phyloP scores from a whole-genome alignment of 2,329 filamentous ascomycete genomes.

The Stagonosporopsis vannaccii region DNA sequence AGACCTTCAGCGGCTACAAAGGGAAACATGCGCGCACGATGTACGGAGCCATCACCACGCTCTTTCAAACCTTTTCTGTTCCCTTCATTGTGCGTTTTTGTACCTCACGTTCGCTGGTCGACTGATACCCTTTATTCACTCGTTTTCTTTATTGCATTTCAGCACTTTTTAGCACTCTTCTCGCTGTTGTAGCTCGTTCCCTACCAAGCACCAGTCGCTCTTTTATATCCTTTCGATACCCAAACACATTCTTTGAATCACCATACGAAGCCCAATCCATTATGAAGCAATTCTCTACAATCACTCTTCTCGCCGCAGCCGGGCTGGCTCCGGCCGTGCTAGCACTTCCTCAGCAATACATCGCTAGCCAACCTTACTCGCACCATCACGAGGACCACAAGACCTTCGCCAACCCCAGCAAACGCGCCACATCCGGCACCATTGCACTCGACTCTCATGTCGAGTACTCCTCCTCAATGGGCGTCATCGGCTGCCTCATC shows the following conservation, averaged over 20 bases:
- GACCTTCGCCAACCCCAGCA: not conserved
- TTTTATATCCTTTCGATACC: not conserved
- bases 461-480: constrained; percentile 64
- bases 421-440: not conserved
- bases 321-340: constrained; percentile 2
- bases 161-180: not conserved
- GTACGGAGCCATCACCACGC: not conserved
- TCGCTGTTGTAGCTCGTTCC: constrained; percentile 2
- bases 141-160: constrained; percentile 5
- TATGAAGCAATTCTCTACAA: constrained; percentile 4
- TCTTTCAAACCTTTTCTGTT: not conserved
- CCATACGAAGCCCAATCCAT: not conserved
- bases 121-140: not conserved
- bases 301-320: not conserved
- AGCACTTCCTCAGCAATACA: constrained; percentile 3
- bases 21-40: not conserved
- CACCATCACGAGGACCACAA: not conserved
- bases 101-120: not conserved
- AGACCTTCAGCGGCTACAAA: constrained; percentile 1
- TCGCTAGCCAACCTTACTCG: not conserved
- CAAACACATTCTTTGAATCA: not conserved
- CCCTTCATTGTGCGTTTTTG: not conserved
- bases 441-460: constrained; percentile 51
- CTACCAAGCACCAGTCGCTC: constrained; percentile 4
- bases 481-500: constrained; percentile 66